Base-by-base conservation (phyloP, 176 grass and related monocot genomes). In the Aegilops speltoides region DNA sequence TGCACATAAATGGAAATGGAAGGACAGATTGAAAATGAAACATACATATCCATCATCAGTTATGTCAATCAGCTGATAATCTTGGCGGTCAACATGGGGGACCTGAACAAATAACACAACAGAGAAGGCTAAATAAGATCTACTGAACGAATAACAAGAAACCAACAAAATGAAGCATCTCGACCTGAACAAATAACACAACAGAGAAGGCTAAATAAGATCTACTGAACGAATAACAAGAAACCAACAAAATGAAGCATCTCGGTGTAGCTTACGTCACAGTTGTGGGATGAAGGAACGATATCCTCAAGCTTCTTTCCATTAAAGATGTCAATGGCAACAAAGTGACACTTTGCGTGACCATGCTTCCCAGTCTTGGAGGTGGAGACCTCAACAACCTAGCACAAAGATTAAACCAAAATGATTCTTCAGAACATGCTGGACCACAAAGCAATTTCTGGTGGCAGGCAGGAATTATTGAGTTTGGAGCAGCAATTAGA, bases 301-400 rank as follows among this genome's bases (percentile, higher is more conserved):
- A 92, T 92, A 92, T 92, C 90, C 76, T 92, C 90, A 69, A 92
- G 87, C 79, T 92, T 92, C 80, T 89, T 92, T 60, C 74, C 87
- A 79, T 64, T 92, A 76, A 92, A 92, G 73, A 92, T 86, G 75
- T 92, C 90, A 76, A 92, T 92, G 46, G 7, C 90, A 12, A 92
- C 90, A 56, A 92, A 92, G 75, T 92, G 91, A 38, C 87, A 92
- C 54, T 92, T 89, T 19, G 87, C 87, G 5, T 92, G 91, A 13
- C 91, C 91, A 80, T 92, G 91, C 84, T 92, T 92, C 48, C 91
- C 87, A 66, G 91, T 89, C 84, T 92, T 92, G 61, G 91, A 92
- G 70, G 87, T 92, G 52, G 91, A 92, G 33, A 92, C 91, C 84
- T 92, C 91, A 68, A 89, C 91, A 79, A 92, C 91, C 91, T 92